phyloP scores from a whole-genome alignment of 2,329 filamentous ascomycete genomes.

The Sodiomyces alkalinus region DNA sequence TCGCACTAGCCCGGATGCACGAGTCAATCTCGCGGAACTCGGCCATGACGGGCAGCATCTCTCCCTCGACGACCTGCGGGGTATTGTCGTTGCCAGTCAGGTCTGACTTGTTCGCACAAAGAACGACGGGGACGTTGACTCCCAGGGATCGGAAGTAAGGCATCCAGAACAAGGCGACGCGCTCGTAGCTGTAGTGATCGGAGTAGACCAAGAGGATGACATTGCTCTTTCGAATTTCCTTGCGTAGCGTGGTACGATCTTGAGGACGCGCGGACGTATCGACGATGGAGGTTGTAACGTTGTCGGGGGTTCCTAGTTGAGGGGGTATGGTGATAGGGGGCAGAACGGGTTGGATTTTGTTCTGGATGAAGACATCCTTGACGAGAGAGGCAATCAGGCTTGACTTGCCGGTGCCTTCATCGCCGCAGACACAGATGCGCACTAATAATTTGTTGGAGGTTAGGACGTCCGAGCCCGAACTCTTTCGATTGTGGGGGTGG shows the following conservation, averaged over 20 bases:
- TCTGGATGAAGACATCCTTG: conserved; percentile 90
- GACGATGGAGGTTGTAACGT: conserved; percentile 94
- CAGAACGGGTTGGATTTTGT: conserved; percentile 87
- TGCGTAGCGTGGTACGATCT: conserved; percentile 76
- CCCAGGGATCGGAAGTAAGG: conserved; percentile 93
- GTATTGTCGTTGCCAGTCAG: conserved; percentile 59
- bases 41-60: conserved; percentile 96
- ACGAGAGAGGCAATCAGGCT: conserved; percentile 90
- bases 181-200: conserved; percentile 97
- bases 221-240: conserved; percentile 92
- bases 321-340: conserved; percentile 92
- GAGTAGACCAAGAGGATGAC: conserved; percentile 95
- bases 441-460: conserved; percentile 28
- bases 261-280: conserved; percentile 93
- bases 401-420: conserved; percentile 83
- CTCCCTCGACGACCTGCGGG: conserved; percentile 79
- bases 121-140: conserved; percentile 94
- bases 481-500: no score
- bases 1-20: conserved; percentile 85
- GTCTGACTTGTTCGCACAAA: conserved; percentile 97
- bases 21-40: conserved; percentile 99
- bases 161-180: conserved; percentile 96
- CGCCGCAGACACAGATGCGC: conserved; percentile 89
- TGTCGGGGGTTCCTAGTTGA: conserved; percentile 83
- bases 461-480: no score